Base-by-base conservation (phyloP, 208 protist genomes). In the Leishmania amazonensis region DNA sequence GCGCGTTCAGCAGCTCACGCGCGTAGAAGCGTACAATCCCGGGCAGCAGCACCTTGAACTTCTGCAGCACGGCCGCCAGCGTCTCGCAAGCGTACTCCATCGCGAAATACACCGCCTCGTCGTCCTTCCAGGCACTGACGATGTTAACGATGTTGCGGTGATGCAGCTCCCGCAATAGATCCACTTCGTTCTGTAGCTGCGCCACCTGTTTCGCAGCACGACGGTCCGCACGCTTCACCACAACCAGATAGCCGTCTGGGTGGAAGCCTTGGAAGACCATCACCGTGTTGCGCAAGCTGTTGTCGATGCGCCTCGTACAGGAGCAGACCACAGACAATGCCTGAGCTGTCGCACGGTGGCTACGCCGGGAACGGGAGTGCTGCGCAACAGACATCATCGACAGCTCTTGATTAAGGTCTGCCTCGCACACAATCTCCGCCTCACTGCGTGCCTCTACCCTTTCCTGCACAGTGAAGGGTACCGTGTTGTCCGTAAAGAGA, bases 51-150 rank as follows among this genome's bases (percentile, higher is more conserved):
- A 80, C 77, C 40, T 74, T 79, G 54, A 89, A 96, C 53, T 83
- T 89, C 17, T 83, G 42, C 21, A 97, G 82, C 38, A 97, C 67
- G 35, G 76, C 77, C 2, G 77, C 53, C 47, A 97, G 89, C 2
- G 94, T 92, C 47, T 93, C 94, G 73, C 91, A 84, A 31, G 94
- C 85, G 80, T 91, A 91, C 83, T 96, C 91, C 81, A 94, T 90
- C 60, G 89, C 86, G 40, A 94, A 89, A 75, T 87, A 95, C 13
- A 95, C 78, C 42, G 74, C 88, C 4, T 74, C 68, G 24, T 86
- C 81, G 38, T 90, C 80, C 79, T 86, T 84, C 79, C 78, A 87
- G 64, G 88, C 87, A 35, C 76, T 80, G 67, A 94, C 81, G 75
- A 93, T 92, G 40, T 88, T 81, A 57, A 97, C 89, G 60, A 97